Conservation (phyloP, 78 protist genomes). For the Dictyostelium capitatum region DNA sequence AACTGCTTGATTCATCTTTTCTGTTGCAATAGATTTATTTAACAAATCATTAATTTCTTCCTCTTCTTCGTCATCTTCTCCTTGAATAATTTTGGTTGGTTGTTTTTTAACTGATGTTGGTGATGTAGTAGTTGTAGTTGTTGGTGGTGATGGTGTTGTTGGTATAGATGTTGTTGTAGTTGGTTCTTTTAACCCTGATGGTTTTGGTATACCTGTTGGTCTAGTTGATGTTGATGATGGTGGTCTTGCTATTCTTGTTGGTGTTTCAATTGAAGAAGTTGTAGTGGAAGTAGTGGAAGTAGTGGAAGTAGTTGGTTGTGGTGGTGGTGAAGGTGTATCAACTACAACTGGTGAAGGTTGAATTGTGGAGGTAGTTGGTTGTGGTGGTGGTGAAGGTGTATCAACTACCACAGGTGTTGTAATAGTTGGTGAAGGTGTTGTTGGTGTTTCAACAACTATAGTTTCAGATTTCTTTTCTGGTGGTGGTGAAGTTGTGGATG, state of each 20-base stretch:
- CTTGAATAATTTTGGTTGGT: constrained; percentile 33
- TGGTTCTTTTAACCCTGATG: constrained; percentile 6
- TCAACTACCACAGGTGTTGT: not conserved
- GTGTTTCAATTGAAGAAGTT: not conserved
- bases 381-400: not conserved
- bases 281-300: not conserved
- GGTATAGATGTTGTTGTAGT: not conserved
- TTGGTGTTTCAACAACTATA: not conserved
- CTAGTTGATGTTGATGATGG: constrained; percentile 3
- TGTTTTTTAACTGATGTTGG: constrained; percentile 4
- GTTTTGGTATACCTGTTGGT: constrained; percentile 24
- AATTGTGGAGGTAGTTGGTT: not conserved
- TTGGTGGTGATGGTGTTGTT: not conserved
- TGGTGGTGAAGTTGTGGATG: constrained; percentile 31
- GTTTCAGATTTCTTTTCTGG: not conserved
- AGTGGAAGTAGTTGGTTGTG: not conserved
- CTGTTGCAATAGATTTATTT: not conserved
- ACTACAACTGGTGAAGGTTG: not conserved
- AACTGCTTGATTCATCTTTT: not conserved
- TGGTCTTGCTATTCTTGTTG: constrained; percentile 24
- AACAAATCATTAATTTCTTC: constrained; percentile 35
- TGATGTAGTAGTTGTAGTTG: not conserved
- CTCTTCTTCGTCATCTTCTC: constrained; percentile 78
- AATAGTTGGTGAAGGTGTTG: not conserved
- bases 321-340: not conserved